Percentiles rank a stretch among this genome's conserved stretches.
Conservation (phyloP, 768 basidiomycete genomes). For the Rhizopogon vinicolor region DNA sequence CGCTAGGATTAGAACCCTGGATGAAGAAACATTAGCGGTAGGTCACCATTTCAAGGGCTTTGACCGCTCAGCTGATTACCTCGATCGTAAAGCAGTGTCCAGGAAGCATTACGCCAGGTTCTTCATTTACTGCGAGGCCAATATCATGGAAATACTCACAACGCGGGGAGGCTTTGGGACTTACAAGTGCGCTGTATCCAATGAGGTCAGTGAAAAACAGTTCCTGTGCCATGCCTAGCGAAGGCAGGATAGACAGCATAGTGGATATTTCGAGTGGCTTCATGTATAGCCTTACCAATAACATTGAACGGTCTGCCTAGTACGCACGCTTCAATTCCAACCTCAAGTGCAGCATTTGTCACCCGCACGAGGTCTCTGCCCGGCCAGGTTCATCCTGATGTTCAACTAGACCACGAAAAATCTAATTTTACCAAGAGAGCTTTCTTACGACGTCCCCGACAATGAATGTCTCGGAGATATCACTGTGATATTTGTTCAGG, state of each 20-base stretch:
- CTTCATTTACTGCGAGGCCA: slow-evolving; percentile 62
- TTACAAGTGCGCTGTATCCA: slow-evolving; percentile 78
- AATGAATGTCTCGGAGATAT: slow-evolving; percentile 80
- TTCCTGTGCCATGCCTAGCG: slow-evolving; percentile 85
- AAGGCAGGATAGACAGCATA: slow-evolving; percentile 72
- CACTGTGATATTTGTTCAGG: slow-evolving; percentile 82
- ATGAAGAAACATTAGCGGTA: slow-evolving; percentile 25
- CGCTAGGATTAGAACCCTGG: slow-evolving; percentile 63
- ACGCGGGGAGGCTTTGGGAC: slow-evolving; percentile 14
- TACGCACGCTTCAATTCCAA: slow-evolving; percentile 70
- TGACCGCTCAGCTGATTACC: slow-evolving; percentile 31
- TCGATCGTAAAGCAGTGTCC: slow-evolving; percentile 95
- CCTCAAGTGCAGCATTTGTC: slow-evolving; percentile 60
- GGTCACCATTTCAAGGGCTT: neutral
- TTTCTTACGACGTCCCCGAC: slow-evolving; percentile 70
- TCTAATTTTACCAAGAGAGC: neutral
- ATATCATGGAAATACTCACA: neutral
- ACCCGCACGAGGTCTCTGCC: slow-evolving; percentile 51
- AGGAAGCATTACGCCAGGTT: slow-evolving; percentile 74
- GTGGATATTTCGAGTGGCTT: slow-evolving; percentile 28
- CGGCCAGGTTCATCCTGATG: slow-evolving; percentile 61
- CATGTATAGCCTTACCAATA: slow-evolving; percentile 71
- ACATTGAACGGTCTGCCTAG: slow-evolving; percentile 63
- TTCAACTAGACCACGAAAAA: neutral
- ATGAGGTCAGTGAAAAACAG: slow-evolving; percentile 72